These are phyloP conservation scores for Arthrobotrys musiformis DNA, from an alignment of 2,329 filamentous ascomycete genomes.

Conservation along the genomic window DNA sequence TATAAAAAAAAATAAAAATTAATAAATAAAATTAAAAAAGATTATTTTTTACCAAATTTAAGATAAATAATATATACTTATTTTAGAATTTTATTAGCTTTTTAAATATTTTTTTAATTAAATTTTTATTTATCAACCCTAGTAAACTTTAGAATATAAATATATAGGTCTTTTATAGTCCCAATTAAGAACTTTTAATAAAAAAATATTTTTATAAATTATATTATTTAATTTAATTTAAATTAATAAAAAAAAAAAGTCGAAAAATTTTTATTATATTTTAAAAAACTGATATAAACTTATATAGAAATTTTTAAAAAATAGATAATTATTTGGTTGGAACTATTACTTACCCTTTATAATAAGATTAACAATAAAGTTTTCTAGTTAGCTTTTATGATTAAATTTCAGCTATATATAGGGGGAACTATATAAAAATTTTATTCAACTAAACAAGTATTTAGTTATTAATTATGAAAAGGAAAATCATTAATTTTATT, in stretches of 20 bases:
- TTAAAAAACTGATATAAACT: not conserved
- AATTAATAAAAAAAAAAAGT: not conserved
- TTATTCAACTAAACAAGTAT: no score
- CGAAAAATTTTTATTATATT: not conserved
- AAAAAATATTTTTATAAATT: conserved; percentile 10
- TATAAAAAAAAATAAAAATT: not conserved
- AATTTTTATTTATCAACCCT: not conserved
- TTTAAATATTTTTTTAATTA: not conserved
- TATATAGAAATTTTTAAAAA: not conserved
- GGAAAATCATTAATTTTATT: no score
- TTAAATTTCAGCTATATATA: no score
- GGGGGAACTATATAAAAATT: no score
- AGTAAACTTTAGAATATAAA: not conserved
- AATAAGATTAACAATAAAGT: not conserved
- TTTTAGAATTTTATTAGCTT: not conserved
- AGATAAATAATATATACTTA: not conserved
- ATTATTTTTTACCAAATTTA: not conserved
- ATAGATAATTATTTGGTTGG: not conserved
- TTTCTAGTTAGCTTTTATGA: no score
- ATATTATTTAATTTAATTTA: not conserved
- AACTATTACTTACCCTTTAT: not conserved
- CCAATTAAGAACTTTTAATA: not conserved
- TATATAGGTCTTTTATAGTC: not conserved
- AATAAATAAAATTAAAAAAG: conserved; percentile 3
- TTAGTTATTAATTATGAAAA: no score